Base-by-base conservation (phyloP, 176 grass and related monocot species). In the Aegilops bicornis region DNA sequence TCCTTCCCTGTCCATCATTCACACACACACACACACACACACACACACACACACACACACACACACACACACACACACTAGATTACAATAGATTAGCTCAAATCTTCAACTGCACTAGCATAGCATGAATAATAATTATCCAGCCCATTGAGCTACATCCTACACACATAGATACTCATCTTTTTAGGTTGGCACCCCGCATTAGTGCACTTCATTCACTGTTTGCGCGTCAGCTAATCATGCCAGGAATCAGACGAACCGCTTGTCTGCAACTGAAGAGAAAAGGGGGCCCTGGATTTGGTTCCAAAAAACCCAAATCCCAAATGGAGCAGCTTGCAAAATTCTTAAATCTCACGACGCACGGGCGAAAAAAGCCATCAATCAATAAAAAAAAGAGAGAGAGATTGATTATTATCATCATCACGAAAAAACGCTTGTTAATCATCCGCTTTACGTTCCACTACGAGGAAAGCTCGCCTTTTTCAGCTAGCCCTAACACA, bases 401-500 rank as follows among this genome's bases (percentile, higher is more conserved):
- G 20, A 86, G 59, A 60, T 76, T 91, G n/a, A 56, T 33, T 20
- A 33, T 52, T 5, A 15, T 30, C 25, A 31, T 45, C 4, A 5
- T 27, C 45, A 29, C 42, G 4, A 16, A 19, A 20, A 54, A 32
- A 56, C 16, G 11, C 27, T 77, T 77, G 77, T 82, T 91, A 82
- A 88, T 35, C 82, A 25, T 36, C 71, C 17, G 37, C 82, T 91
- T 91, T 91, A 85, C 17, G 82, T 82, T 91, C 86, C 90, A 91
- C 90, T 91, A 82, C 8, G 71, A 82, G 35, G 62, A 91, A 88
- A 85, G 82, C 82, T 33, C 30, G 30, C 2, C 77, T 78, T 88
- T 88, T 84, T 64, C 50, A 82, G 86, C 82, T 88, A 84, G 87
- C 86, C 90, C 71, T 88, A 91, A 88, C 82, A 81, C 82, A 85